Base-by-base conservation (phyloP, 2,329 filamentous ascomycete species). In the Didymella exigua region DNA sequence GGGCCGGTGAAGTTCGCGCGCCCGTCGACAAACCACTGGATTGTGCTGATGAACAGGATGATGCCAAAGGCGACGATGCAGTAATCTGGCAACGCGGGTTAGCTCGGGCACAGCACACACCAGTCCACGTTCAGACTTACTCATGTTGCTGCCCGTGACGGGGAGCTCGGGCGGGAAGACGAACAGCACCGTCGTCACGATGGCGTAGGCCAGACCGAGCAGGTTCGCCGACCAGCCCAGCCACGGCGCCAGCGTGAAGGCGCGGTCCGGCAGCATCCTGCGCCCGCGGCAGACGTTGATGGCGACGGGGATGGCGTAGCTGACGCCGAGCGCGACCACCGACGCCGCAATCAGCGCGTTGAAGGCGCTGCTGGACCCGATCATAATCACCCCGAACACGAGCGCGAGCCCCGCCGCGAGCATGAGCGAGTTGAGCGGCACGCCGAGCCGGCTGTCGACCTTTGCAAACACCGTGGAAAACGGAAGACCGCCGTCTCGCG, bases 111-210 rank as follows among this genome's bases (percentile, higher is more conserved):
- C 11, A 19, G 13, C 24, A 2, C 36, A 14, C 2, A 11, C 14
- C 9, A 33, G 2, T 21, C 16, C 2, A 19, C 8, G 14, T 37
- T n/a, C n/a, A 13, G 29, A 75, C 79, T 65, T 76, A 82, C 83
- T 92, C 89, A 91, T 91, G 75, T 84, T 90, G 62, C 76, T 84
- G 0, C 81, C 79, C 0, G 84, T 85, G 2, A 88, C 86, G 0
- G 87, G 87, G 4, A 86, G 67, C 7, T 81, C 81, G 0, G 89
- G 89, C 3, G 89, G 89, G 74, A 91, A 90, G 18, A 91, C 80
- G 74, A 91, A 91, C 0, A 92, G 79, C 0, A 91, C 84, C 0
- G 88, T 91, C 0, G 89, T 91, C n/a, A 91, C 71, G 11, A 85
- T 75, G 1, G 87, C 84, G 74, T 88, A 92, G 0, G 77, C 77